Conservation (phyloP, 2,329 filamentous ascomycete species). For the Verruconis gallopava region DNA sequence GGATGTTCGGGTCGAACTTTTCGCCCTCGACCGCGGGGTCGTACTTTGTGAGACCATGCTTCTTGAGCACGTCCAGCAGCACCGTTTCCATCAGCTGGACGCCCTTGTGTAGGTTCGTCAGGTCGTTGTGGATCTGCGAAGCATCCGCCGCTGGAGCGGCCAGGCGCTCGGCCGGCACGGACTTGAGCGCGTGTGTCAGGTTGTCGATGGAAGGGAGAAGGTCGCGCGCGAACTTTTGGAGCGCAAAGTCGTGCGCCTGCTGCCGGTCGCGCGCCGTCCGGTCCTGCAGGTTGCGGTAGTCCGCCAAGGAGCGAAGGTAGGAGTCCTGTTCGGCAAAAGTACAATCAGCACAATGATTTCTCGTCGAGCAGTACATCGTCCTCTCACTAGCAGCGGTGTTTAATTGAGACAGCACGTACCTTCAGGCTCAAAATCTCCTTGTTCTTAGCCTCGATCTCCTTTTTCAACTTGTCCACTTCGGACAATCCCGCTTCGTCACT, state of each 20-base stretch:
- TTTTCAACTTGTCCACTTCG: slow-evolving; percentile 33
- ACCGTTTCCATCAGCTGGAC: slow-evolving; percentile 92
- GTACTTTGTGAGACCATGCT: slow-evolving; percentile 86
- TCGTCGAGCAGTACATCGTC: no score
- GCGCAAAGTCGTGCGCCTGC: slow-evolving; percentile 77
- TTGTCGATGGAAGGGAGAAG: slow-evolving; percentile 94
- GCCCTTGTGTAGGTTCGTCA: slow-evolving; percentile 71
- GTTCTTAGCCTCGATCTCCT: slow-evolving; percentile 59
- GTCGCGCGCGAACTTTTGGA: slow-evolving; percentile 87
- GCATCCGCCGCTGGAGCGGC: slow-evolving; percentile 21
- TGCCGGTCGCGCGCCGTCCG: slow-evolving; percentile 85
- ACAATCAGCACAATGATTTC: not conserved
- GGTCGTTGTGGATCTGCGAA: slow-evolving; percentile 46
- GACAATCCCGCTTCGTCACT: slow-evolving; percentile 10
- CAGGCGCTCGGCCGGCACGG: slow-evolving; percentile 65
- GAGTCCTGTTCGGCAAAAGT: slow-evolving; percentile 53
- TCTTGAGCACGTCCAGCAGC: slow-evolving; percentile 75
- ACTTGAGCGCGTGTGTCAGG: slow-evolving; percentile 79
- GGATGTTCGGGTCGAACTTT: slow-evolving; percentile 91
- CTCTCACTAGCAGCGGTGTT: no score
- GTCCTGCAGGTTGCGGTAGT: slow-evolving; percentile 96
- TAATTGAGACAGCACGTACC: slow-evolving; percentile 40
- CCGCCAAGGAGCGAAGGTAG: slow-evolving; percentile 84
- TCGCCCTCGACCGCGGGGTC: slow-evolving; percentile 58
- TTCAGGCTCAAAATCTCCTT: slow-evolving; percentile 72